Conservation (phyloP, 139 green algal species). For the Micractinium conductrix region DNA sequence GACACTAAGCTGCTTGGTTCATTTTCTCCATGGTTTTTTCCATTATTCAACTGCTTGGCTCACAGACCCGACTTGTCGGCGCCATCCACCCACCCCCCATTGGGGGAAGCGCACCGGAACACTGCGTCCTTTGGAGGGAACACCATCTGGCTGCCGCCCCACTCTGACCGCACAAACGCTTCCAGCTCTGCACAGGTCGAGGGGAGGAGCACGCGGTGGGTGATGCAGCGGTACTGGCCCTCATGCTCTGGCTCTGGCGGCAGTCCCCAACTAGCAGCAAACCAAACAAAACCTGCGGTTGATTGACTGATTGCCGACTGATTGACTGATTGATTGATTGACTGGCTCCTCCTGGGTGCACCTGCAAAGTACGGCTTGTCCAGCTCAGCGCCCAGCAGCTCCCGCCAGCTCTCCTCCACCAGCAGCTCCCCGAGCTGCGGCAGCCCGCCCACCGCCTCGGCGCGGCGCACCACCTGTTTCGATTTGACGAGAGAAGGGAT, state of each 20-base stretch:
- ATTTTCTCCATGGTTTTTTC: no score
- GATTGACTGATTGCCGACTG: no score
- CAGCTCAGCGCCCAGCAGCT: slow-evolving; percentile 58
- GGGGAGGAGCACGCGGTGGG: no score
- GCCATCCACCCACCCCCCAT: background rate
- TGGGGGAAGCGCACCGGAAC: slow-evolving; percentile 64
- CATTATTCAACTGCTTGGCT: no score
- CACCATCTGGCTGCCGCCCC: slow-evolving; percentile 60
- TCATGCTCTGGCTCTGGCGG: no score
- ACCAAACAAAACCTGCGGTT: no score
- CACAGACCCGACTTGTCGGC: no score
- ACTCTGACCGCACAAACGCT: slow-evolving; percentile 74
- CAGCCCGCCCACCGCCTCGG: slow-evolving; percentile 28
- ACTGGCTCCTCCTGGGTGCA: no score
- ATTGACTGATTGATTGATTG: no score
- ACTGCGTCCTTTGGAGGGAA: slow-evolving; percentile 81
- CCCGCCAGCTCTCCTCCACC: slow-evolving; percentile 65
- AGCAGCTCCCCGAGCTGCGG: slow-evolving; percentile 62
- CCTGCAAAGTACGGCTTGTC: slow-evolving; percentile 61
- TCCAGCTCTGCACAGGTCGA: slow-evolving; percentile 45
- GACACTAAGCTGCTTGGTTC: background rate
- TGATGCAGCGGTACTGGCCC: no score
- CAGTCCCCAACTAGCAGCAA: no score
- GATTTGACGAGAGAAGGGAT: background rate
- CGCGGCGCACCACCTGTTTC: slow-evolving; percentile 27